Conservation (phyloP, 441 rosid genomes). For the Gossypium schwendimanii region DNA sequence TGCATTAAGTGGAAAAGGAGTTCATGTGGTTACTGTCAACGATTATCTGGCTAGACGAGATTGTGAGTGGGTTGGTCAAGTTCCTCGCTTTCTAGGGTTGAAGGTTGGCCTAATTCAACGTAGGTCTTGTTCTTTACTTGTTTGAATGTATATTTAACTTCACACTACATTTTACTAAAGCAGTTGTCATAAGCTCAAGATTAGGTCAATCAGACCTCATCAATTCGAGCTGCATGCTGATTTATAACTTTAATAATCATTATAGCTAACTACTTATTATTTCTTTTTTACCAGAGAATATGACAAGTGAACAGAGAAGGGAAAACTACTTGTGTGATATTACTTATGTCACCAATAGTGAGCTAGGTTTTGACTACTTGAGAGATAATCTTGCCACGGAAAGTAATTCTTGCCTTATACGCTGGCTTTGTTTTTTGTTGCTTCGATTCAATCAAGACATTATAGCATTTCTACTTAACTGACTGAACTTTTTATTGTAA, state of each 20-base stretch:
- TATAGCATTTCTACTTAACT: constrained; percentile 19
- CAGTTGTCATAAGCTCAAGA: neutral
- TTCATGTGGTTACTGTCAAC: constrained; percentile 86
- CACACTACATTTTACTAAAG: neutral
- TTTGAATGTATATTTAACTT: neutral
- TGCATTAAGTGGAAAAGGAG: constrained; percentile 88
- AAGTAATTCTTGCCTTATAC: constrained; percentile 66
- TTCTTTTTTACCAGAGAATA: constrained; percentile 57
- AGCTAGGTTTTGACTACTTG: constrained; percentile 90
- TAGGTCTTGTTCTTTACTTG: constrained; percentile 47
- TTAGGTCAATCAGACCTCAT: neutral
- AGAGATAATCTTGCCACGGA: constrained; percentile 99
- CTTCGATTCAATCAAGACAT: constrained; percentile 1
- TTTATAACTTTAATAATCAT: neutral
- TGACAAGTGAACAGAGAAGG: constrained; percentile 88
- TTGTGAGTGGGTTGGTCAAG: constrained; percentile 99
- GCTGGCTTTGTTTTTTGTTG: constrained; percentile 13
- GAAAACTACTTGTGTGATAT: constrained; percentile 88
- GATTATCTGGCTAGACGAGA: constrained; percentile 93
- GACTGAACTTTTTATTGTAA: constrained; percentile 31
- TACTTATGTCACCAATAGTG: constrained; percentile 90
- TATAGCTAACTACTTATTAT: constrained; percentile 8
- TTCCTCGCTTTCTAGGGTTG: constrained; percentile 93
- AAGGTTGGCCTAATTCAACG: constrained; percentile 99
- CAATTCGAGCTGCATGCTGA: constrained; percentile 4